A percentile compares a stretch with the other conserved stretches of the same genome.
Conservation (phyloP, 108 stramenopile species). For the Nitzschia sp. region DNA sequence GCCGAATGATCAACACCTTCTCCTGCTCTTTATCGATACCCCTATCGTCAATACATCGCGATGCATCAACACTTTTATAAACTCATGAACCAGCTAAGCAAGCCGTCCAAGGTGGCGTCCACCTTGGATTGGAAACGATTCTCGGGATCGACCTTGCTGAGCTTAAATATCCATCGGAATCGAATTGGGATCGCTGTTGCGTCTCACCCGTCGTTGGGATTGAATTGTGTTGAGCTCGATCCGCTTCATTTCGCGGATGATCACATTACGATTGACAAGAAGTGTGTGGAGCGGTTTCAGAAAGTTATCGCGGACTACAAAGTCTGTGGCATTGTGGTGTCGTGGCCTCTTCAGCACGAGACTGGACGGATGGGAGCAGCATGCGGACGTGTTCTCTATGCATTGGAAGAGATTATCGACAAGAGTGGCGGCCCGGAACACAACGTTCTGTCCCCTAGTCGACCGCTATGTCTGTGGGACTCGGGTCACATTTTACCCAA, state of each 20-base stretch:
- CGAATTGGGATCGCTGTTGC: slow-evolving; percentile 32
- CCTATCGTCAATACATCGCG: too few species aligned
- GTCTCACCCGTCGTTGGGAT: slow-evolving; percentile 24
- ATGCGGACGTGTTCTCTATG: slow-evolving; percentile 39
- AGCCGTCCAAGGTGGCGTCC: slow-evolving; percentile 34
- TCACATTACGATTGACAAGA: slow-evolving; percentile 9
- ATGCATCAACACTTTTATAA: slow-evolving; percentile 13
- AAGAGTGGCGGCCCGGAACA: slow-evolving; percentile 3
- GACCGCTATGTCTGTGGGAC: slow-evolving; percentile 38
- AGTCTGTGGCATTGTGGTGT: slow-evolving; percentile 46
- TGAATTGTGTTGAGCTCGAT: slow-evolving; percentile 22
- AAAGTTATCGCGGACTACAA: slow-evolving; percentile 29
- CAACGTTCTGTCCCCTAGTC: slow-evolving; percentile 1
- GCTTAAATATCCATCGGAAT: slow-evolving; percentile 33
- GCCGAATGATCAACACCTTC: too few species aligned
- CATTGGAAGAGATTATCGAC: slow-evolving; percentile 34
- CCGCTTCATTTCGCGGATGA: slow-evolving; percentile 23
- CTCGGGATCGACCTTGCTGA: slow-evolving; percentile 21
- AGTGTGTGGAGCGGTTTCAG: slow-evolving; percentile 19
- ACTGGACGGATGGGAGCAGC: slow-evolving; percentile 39
- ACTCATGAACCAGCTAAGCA: slow-evolving; percentile 18
- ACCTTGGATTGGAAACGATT: slow-evolving; percentile 43
- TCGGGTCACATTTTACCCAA: slow-evolving; percentile 21
- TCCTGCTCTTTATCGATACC: too few species aligned
- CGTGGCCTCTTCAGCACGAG: slow-evolving; percentile 47